Evolutionary conservation across 2,329 filamentous ascomycete species (phyloP), one percentile per base, ranked within the genome.

Genomic region (Aspergillus fumigatus): DNA sequence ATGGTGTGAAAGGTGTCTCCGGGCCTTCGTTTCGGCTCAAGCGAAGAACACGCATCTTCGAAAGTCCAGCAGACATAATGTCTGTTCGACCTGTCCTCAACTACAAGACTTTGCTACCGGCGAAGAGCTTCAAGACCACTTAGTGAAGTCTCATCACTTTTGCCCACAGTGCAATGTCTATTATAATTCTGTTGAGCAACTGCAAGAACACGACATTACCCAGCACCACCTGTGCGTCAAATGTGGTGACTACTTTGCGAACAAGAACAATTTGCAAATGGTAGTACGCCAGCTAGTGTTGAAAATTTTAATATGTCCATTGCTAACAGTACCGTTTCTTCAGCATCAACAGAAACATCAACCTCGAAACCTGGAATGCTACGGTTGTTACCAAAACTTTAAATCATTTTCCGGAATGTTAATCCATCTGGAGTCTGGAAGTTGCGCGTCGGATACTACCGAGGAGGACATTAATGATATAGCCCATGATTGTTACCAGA

Each of bases 381-480:
- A 58, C 27, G 54, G 52, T 45, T 62, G 54, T 45, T 58, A 56
- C 48, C 14, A 54, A 9, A 51, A 1, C n/a, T 62, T 62, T 23
- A 62, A 61, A 52, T 51, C 54, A 10, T 54, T 62, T 21, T 59
- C 56, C 35, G 56, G 59, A 48, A 60, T 60, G 50, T 29, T 61
- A 23, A 63, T 63, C 29, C 53, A 61, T 51, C 51, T 63, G 14
- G 56, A 59, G 50, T 54, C 51, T 26, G 48, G 49, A 32, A 52
- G 29, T 56, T 59, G 49, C 35, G 25, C 41, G n/a, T 59, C 43
- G 8, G 23, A 25, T 29, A 25, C 19, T 43, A 49, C 51, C 29
- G 35, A 57, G 43, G 57, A 57, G 25, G 45, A 52, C n/a, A 40
- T 59, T 41, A 49, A 59, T 25, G 23, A 57, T 23, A n/a, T 59